A percentile compares a stretch with the other conserved stretches of the same genome.
These are phyloP conservation scores for Colletotrichum gloeosporioides DNA, from an alignment of 2,329 filamentous ascomycete species.

Conservation along the genomic window DNA sequence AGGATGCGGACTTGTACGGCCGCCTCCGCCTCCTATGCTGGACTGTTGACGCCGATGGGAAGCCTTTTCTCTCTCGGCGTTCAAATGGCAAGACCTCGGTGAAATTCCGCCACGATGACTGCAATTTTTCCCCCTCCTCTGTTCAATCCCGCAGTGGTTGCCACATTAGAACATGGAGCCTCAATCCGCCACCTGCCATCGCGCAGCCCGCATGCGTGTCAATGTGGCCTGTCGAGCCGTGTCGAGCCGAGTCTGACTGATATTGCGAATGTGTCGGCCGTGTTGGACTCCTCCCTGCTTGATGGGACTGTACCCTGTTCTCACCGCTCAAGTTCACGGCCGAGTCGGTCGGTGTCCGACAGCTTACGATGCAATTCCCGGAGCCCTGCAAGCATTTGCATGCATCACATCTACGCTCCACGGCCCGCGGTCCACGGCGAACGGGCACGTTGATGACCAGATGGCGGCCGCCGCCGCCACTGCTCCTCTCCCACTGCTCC, in stretches of 20 bases:
- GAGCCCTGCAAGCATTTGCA: not conserved
- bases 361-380: not conserved
- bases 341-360: slow-evolving; percentile 12
- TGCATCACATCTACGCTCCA: not conserved
- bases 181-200: not conserved
- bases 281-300: not conserved
- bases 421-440: not conserved
- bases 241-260: not conserved
- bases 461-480: not conserved
- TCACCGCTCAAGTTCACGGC: slow-evolving; percentile 8
- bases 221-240: not conserved
- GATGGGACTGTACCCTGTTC: not conserved
- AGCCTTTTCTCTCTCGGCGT: not conserved
- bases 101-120: not conserved
- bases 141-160: not conserved
- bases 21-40: not conserved
- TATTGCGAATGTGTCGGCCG: not conserved
- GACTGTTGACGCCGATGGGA: not conserved
- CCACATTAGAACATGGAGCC: not conserved
- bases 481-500: not conserved
- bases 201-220: not conserved
- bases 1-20: not conserved
- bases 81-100: slow-evolving; percentile 3
- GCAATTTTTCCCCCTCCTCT: not conserved
- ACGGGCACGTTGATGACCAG: not conserved